Conservation (phyloP, 1,284 basidiomycete genomes). For the Filobasidium uniguttulatum region DNA sequence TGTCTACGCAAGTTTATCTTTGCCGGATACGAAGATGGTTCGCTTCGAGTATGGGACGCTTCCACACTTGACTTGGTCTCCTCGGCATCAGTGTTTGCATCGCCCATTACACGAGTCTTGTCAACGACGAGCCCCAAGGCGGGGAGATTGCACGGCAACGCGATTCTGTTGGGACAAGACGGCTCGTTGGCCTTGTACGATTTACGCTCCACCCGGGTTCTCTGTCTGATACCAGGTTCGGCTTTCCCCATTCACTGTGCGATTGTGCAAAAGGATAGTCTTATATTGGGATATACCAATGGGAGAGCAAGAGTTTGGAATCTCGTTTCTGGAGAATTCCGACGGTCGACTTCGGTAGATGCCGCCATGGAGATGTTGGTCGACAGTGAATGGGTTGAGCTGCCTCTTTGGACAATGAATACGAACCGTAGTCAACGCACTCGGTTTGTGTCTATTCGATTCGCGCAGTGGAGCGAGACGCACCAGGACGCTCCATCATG, state of each 20-base stretch:
- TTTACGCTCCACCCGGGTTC: slow-evolving; percentile 8
- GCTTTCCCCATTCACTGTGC: slow-evolving; percentile 51
- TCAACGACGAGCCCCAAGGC: not conserved
- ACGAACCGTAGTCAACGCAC: too few species aligned
- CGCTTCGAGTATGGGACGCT: slow-evolving; percentile 27
- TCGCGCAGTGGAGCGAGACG: too few species aligned
- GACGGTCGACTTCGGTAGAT: slow-evolving; percentile 61
- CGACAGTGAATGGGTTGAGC: slow-evolving; percentile 55
- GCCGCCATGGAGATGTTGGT: slow-evolving; percentile 61
- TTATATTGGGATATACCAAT: slow-evolving; percentile 65
- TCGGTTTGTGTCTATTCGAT: too few species aligned
- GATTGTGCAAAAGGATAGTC: slow-evolving; percentile 54
- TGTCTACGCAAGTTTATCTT: slow-evolving; percentile 8
- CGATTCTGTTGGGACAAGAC: slow-evolving; percentile 13
- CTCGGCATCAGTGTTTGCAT: not conserved
- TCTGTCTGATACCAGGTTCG: slow-evolving; percentile 66
- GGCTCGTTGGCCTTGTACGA: slow-evolving; percentile 7
- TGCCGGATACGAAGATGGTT: slow-evolving; percentile 34
- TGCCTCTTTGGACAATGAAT: too few species aligned
- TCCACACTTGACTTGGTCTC: slow-evolving; percentile 16
- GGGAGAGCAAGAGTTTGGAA: slow-evolving; percentile 78
- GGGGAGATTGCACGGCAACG: slow-evolving; percentile 44
- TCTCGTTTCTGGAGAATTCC: slow-evolving; percentile 65
- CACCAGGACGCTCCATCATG: too few species aligned
- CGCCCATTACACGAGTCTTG: not conserved